Evolutionary conservation across 169 alveolate genomes (phyloP), one percentile per base, ranked within the genome.

Genomic region (Toxoplasma gondii): DNA sequence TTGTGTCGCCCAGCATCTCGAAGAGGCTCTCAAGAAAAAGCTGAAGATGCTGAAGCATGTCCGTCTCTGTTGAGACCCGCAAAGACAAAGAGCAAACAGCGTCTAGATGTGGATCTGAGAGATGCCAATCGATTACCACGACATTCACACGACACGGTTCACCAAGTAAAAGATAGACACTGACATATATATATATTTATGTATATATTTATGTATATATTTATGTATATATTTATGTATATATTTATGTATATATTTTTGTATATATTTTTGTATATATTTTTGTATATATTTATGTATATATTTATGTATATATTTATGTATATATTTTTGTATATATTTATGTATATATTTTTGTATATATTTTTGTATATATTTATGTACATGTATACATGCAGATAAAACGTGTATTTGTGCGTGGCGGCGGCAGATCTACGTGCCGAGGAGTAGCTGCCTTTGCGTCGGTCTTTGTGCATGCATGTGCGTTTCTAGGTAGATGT

Each of bases 11-110:
- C 31, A 93, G 95, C 43, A 94, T 88, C 70, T 53, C 82, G 92
- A 94, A 93, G 49, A 94, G 92, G 29, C 95, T 91, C 74, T 92
- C 96, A 39, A 94, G 92, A 34, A 94, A 94, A 16, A 88, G 93
- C n/a, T 94, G 96, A 64, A 94, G 74, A 81, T 94, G 83, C 53
- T 80, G 92, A 39, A 94, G 90, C 93, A 94, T 39, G 39, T 88
- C 94, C 27, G 87, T 90, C 44, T 92, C 93, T 88, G 91, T 7
- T 9, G n/a, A 74, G 16, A 74, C 43, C 39, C 84, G 9, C 84
- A 74, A 16, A 74, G 9, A 22, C 44, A n/a, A 1, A 74, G 24
- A 74, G 12, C n/a, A n/a, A 74, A 74, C 31, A 74, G 43, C 24
- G 5, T 64, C 74, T 4, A 64, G 74, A 31, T 1, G 22, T 12